Base-by-base conservation (phyloP, 768 basidiomycete species). In the Suillus tomentosus region DNA sequence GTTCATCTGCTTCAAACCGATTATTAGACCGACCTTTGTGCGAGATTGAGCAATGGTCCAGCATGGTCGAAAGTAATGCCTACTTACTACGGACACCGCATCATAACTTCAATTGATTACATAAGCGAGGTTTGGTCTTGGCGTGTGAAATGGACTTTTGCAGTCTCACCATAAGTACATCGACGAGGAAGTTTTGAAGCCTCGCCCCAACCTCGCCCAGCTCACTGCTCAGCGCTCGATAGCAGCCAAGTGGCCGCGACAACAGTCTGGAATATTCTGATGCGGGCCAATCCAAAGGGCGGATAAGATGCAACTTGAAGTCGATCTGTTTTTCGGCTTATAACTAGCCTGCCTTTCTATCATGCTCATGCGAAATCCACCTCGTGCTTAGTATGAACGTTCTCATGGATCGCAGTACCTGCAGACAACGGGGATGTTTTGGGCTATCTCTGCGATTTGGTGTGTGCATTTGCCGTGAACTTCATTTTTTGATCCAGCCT, bases 31-130 rank as follows among this genome's bases (percentile, higher is more conserved):
- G 57, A 90, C 95, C 94, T 85, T 93, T 93, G 77, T 95, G 94
- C 10, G 94, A 94, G 71, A 98, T 96, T 36, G 94, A 95, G 76
- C 95, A 94, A 77, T 95, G 92, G 79, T 98, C 96, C 64, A 97
- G 86, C 95, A 97, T 97, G 62, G 66, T 64, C 47, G 31, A 56
- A 22, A 39, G 47, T 51, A 51, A 9, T 27, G 24, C 9, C 10
- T 27, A 61, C 31, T 31, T 34, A 36, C 60, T 34, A 15, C 19
- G 37, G 13, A 40, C 53, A 54, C 53, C 11, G 53, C 53, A 54
- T 54, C 53, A 54, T 54, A 34, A 54, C 53, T 34, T 34, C 31
- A 34, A 13, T n/a, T 54, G 11, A 36, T 54, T 34, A 36, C 34
- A 54, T 54, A 54, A 54, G 53, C 31, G 0, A 19, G 5, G 2